Base-by-base conservation (phyloP, 306 rosid genomes). In the Acacia crassicarpa region DNA sequence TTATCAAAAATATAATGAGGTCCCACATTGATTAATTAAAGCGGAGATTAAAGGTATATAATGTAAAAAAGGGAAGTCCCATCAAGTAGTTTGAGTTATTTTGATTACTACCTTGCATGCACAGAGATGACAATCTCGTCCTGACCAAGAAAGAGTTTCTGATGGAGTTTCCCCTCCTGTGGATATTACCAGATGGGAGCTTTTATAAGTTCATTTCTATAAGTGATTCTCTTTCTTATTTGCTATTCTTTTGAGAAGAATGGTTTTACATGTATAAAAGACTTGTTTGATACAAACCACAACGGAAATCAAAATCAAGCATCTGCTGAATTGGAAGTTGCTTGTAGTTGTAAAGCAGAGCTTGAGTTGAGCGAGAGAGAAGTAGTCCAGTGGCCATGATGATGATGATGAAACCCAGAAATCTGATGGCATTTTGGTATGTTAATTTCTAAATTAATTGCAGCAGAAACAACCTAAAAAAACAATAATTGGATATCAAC, bases 271-370 rank as follows among this genome's bases (percentile, higher is more conserved):
- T 40, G 17, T 7, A 38, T 25, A 10, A 82, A 9, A 58, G 76
- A 76, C 43, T 54, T 2, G 77, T 0, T 2, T 58, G 46, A 32
- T 32, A 80, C 94, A 45, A 72, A 92, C 98, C 95, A 6, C 98
- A 94, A 94, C 92, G 95, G 83, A 92, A 92, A 88, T 94, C 98
- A 80, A 94, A 94, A 87, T 94, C 98, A 51, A 94, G 97, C 95
- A 94, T 94, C 85, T 95, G 91, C 86, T 94, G 98, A 85, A 27
- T 27, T 27, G 27, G 27, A 27, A 27, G 27, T 27, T 27, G 27
- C 27, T 27, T 27, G 27, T 27, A 27, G 27, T 27, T 27, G 27
- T 27, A 27, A 27, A 92, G 89, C 84, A 94, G 82, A 49, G 97
- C 94, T 78, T 92, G 97, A 16, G 98, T 90, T 3, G 91, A 87